Evolutionary conservation across 2,329 filamentous ascomycete genomes (phyloP).

Genomic region (Xylariaceae sp.): DNA sequence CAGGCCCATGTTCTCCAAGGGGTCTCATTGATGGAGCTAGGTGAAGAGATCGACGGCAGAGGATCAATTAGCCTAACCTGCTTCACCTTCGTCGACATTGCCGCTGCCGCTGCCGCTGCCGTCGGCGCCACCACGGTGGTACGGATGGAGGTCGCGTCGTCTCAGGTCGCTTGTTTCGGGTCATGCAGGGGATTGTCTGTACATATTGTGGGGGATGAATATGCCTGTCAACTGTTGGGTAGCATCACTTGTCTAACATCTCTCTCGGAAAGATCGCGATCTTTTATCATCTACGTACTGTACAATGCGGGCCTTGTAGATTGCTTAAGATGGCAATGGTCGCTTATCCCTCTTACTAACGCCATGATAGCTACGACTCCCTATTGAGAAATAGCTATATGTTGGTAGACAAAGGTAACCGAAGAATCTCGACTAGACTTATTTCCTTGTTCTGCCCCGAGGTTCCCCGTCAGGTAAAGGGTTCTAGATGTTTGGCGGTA

Average conservation of each 20-base stretch:
- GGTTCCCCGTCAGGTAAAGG: not conserved
- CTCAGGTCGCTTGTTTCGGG: conserved; percentile 22
- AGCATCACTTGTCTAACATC: conserved; percentile 1
- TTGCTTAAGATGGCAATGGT: not conserved
- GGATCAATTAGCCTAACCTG: conserved; percentile 18
- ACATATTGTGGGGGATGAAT: conserved; percentile 21
- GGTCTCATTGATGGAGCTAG: not conserved
- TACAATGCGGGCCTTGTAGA: not conserved
- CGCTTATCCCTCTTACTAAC: not conserved
- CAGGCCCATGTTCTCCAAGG: conserved; percentile 2
- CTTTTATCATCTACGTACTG: not conserved
- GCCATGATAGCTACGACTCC: not conserved
- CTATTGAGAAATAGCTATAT: not conserved
- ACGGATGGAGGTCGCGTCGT: conserved; percentile 12
- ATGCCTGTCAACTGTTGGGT: conserved; percentile 3
- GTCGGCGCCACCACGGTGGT: conserved; percentile 12
- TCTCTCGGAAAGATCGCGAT: not conserved
- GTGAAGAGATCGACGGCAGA: conserved; percentile 6
- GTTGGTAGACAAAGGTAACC: not conserved
- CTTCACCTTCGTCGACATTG: conserved; percentile 5
- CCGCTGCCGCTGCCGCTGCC: not conserved
- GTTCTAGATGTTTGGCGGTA: conserved; percentile 11
- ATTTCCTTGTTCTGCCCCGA: not conserved
- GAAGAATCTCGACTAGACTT: not conserved
- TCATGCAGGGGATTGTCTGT: conserved; percentile 18